Percentiles rank a stretch among this genome's conserved stretches.
Conservation (phyloP, 2,329 filamentous ascomycete species). For the Colletotrichum sp. region DNA sequence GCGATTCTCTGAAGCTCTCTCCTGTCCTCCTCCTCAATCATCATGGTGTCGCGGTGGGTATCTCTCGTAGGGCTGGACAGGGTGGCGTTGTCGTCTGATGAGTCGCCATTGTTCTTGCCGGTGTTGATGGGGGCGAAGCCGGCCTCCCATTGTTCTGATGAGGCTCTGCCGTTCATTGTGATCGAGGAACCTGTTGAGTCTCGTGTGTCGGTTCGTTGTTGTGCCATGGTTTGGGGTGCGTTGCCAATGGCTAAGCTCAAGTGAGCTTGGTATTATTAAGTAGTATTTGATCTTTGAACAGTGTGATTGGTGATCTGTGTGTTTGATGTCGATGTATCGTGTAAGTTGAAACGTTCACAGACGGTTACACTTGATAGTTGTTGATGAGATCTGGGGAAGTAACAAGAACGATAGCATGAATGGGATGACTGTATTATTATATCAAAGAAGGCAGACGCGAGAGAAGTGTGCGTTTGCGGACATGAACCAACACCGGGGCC, state of each 20-base stretch:
- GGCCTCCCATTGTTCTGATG: background rate
- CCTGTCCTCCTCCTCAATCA: conserved; percentile 36
- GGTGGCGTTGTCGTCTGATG: background rate
- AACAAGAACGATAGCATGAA: background rate
- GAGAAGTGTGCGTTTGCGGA: background rate
- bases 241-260: background rate
- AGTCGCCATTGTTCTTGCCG: background rate
- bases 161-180: background rate
- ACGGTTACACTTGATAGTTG: background rate
- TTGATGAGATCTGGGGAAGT: background rate
- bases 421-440: conserved; percentile 1
- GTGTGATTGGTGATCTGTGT: background rate
- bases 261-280: background rate
- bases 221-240: background rate
- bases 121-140: conserved; percentile 12
- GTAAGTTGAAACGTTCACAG: background rate
- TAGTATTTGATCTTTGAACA: background rate
- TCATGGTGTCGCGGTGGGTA: conserved; percentile 7
- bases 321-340: background rate
- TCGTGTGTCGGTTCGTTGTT: background rate
- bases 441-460: background rate
- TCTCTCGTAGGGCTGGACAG: background rate
- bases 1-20: conserved; percentile 44
- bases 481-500: background rate
- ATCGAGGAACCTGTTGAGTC: background rate